A percentile compares a stretch with the other conserved stretches of the same genome.
phyloP scores from a whole-genome alignment of 2,329 filamentous ascomycete genomes.

The Phialophora tarda region DNA sequence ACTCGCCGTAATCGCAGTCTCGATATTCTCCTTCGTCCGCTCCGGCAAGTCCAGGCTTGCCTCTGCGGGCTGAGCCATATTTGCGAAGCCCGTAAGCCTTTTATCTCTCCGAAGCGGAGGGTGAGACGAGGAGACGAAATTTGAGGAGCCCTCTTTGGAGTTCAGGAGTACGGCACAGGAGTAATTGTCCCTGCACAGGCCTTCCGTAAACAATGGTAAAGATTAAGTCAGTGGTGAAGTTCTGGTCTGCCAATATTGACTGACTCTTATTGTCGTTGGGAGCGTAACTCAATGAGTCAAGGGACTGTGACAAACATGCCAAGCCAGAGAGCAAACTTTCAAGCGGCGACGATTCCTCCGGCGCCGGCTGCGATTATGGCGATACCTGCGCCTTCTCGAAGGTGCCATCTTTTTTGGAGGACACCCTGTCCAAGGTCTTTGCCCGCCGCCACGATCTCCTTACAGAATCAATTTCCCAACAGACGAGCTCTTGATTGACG shows the following conservation, averaged over 20 bases:
- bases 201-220: background rate
- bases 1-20: constrained; percentile 40
- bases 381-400: constrained; percentile 11
- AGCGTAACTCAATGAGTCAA: constrained; percentile 7
- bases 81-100: background rate
- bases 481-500: constrained; percentile 41
- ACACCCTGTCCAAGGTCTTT: constrained; percentile 33
- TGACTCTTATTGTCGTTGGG: constrained; percentile 2
- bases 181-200: background rate
- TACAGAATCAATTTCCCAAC: constrained; percentile 10
- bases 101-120: constrained; percentile 6
- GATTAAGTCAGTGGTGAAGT: background rate
- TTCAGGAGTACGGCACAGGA: background rate
- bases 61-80: constrained; percentile 36
- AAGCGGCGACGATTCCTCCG: constrained; percentile 2
- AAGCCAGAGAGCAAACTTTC: constrained; percentile 10
- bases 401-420: constrained; percentile 28
- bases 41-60: constrained; percentile 33
- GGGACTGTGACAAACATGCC: constrained; percentile 5
- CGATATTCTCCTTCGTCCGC: constrained; percentile 48
- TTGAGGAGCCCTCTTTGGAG: background rate
- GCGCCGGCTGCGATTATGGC: background rate
- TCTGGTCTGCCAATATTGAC: background rate
- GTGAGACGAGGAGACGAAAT: constrained; percentile 11
- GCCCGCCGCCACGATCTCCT: constrained; percentile 18